Conservation (phyloP, 2,329 filamentous ascomycete genomes). For the Exophiala phaeomuriformis region DNA sequence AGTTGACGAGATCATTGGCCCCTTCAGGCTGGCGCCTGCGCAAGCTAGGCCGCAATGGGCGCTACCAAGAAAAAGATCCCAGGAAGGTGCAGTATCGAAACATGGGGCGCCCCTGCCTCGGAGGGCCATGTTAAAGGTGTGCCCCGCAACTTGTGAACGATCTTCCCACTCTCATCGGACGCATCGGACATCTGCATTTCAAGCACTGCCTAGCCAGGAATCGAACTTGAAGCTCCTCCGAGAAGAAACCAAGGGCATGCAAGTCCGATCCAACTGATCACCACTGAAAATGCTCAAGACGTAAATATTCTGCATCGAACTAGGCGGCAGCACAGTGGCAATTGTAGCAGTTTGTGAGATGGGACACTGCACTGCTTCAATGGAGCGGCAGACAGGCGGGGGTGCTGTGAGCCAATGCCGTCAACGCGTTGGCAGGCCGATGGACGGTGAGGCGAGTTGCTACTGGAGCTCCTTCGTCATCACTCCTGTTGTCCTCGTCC, state of each 20-base stretch:
- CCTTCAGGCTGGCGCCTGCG: background rate
- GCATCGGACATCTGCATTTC: background rate
- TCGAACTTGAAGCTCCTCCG: background rate
- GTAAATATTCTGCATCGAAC: background rate
- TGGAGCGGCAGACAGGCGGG: background rate
- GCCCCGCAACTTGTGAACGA: background rate
- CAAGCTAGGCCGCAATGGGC: background rate
- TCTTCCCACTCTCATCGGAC: background rate
- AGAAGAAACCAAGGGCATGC: background rate
- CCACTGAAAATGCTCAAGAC: no score
- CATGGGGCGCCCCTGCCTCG: background rate
- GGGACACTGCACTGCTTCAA: background rate
- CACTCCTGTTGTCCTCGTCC: slow-evolving; percentile 1
- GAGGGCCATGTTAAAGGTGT: background rate
- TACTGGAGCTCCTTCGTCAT: slow-evolving; percentile 8
- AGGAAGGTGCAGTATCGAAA: background rate
- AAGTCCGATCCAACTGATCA: background rate
- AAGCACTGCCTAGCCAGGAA: background rate
- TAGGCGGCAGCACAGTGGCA: background rate
- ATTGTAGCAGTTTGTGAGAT: background rate
- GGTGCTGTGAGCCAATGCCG: background rate
- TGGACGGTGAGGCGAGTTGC: background rate
- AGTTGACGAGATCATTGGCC: background rate
- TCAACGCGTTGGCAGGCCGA: background rate
- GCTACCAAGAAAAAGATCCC: background rate